Percentiles rank a stretch among this genome's conserved stretches.
phyloP scores from a whole-genome alignment of 345 rosid genomes.

The Linum usitatissimum region DNA sequence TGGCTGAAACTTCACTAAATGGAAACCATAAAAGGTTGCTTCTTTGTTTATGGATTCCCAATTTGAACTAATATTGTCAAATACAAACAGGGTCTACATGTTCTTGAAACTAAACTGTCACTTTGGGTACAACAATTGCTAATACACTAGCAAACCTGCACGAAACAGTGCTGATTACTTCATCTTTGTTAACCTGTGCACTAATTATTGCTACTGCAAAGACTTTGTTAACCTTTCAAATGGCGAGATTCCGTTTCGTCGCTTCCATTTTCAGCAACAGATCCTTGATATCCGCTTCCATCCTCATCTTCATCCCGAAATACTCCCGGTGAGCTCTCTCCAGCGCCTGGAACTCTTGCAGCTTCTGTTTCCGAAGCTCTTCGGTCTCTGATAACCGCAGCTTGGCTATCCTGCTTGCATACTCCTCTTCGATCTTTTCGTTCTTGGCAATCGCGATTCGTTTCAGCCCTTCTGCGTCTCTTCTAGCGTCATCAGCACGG shows the following conservation, averaged over 20 bases:
- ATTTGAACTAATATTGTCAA: neutral
- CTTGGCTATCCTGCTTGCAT: constrained; percentile 41
- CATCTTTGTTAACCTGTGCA: constrained; percentile 1
- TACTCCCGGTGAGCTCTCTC: constrained; percentile 75
- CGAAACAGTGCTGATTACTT: neutral
- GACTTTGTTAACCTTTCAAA: constrained; percentile 22
- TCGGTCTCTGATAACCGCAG: constrained; percentile 48
- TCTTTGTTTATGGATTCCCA: constrained; percentile 2
- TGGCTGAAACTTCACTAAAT: neutral
- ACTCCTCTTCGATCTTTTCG: constrained; percentile 73
- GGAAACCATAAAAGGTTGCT: neutral
- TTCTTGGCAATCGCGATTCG: constrained; percentile 62
- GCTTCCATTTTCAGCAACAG: constrained; percentile 78
- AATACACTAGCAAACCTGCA: neutral
- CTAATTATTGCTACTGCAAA: constrained; percentile 7
- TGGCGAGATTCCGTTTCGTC: constrained; percentile 51
- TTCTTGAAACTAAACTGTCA: constrained; percentile 2
- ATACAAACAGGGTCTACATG: constrained; percentile 6
- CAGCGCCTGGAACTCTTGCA: constrained; percentile 58
- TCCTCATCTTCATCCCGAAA: constrained; percentile 66
- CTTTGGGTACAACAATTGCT: too few relatives aligned
- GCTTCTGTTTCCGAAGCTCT: constrained; percentile 52
- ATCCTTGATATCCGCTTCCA: constrained; percentile 87
- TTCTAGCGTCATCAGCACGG: constrained; percentile 84
- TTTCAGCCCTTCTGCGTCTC: constrained; percentile 78